phyloP scores from a whole-genome alignment of 192 early-diverging fungal species.

The Gigaspora rosea region DNA sequence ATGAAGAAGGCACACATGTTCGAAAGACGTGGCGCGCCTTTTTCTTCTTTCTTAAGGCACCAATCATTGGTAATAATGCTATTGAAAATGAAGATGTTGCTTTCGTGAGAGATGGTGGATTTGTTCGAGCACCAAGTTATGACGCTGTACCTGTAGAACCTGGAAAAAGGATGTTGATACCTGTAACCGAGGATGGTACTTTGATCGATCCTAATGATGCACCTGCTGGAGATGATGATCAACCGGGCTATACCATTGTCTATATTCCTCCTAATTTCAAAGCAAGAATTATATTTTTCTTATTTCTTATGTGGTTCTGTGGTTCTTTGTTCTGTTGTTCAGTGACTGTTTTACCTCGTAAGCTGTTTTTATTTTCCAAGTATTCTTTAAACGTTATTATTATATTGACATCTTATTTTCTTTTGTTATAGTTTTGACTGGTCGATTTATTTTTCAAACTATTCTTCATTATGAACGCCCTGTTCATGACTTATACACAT shows the following conservation, averaged over 20 bases:
- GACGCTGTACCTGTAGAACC: conserved; percentile 85
- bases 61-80: conserved; percentile 47
- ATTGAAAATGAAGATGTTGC: conserved; percentile 46
- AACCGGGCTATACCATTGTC: conserved; percentile 72
- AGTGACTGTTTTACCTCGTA: conserved; percentile 49
- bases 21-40: conserved; percentile 55
- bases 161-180: conserved; percentile 79
- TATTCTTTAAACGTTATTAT: conserved; percentile 7
- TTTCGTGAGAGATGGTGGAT: conserved; percentile 65
- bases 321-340: conserved; percentile 52
- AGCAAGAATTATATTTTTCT: conserved; percentile 56
- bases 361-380: conserved; percentile 24
- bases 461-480: conserved; percentile 53
- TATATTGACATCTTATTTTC: background rate
- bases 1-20: conserved; percentile 75
- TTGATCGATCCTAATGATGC: conserved; percentile 63
- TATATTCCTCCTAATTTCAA: conserved; percentile 79
- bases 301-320: conserved; percentile 58
- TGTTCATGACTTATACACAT: conserved; percentile 79
- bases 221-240: conserved; percentile 62
- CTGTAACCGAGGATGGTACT: conserved; percentile 59
- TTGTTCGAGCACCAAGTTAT: conserved; percentile 80
- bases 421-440: conserved; percentile 39
- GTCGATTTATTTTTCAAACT: conserved; percentile 51
- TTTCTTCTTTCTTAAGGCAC: conserved; percentile 51